These are phyloP conservation scores for Diutina rugosa DNA, from an alignment of 1,139 yeast genomes.

Conservation along the genomic window DNA sequence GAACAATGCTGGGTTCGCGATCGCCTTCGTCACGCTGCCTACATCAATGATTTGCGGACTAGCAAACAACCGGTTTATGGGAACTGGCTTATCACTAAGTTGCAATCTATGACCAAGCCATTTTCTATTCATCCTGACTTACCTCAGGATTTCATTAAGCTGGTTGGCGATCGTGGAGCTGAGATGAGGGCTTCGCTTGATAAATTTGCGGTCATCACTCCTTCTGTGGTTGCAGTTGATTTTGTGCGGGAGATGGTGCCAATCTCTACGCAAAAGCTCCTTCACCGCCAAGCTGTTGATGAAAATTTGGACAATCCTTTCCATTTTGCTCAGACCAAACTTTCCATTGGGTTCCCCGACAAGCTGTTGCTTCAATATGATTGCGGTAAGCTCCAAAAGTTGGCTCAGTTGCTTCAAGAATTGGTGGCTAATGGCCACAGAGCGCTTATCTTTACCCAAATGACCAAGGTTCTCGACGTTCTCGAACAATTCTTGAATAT, in stretches of 20 bases:
- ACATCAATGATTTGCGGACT: conserved; percentile 55
- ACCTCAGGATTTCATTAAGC: background rate
- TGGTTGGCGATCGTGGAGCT: background rate
- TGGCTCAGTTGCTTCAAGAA: conserved; percentile 64
- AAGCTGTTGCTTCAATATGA: conserved; percentile 85
- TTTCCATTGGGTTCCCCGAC: conserved; percentile 94
- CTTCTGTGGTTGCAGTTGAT: conserved; percentile 71
- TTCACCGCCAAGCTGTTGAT: conserved; percentile 20
- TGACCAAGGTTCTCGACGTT: conserved; percentile 93
- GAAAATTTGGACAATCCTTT: conserved; percentile 47
- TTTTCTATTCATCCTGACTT: background rate
- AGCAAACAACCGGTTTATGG: conserved; percentile 47
- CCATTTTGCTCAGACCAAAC: conserved; percentile 74
- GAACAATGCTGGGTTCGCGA: conserved; percentile 39
- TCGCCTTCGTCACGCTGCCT: conserved; percentile 41
- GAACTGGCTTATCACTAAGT: conserved; percentile 12
- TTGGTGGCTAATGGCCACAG: conserved; percentile 81
- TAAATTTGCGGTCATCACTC: conserved; percentile 78
- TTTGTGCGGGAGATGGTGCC: conserved; percentile 49
- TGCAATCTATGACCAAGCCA: background rate
- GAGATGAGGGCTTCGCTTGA: conserved; percentile 39
- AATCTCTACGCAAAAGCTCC: conserved; percentile 14
- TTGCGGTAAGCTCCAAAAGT: conserved; percentile 88
- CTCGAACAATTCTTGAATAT: conserved; percentile 87
- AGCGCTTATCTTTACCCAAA: conserved; percentile 92